These are phyloP conservation scores for Zoysia pacifica DNA, from an alignment of 176 grass and related monocot genomes.

Conservation along the genomic window DNA sequence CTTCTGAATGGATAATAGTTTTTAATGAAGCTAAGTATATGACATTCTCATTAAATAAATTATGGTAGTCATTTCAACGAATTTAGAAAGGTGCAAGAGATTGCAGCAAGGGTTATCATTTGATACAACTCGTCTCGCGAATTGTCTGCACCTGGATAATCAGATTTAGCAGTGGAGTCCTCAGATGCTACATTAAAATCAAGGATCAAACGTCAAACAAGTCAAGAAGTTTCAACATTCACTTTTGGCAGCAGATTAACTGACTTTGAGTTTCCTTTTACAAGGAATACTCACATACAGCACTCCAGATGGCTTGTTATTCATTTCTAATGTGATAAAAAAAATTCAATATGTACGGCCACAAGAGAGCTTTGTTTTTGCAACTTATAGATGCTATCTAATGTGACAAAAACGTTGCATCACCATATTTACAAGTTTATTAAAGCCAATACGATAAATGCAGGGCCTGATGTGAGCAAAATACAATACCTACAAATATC, in stretches of 20 bases:
- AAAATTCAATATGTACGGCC: too few relatives aligned
- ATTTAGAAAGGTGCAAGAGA: neutral
- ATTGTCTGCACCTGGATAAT: neutral
- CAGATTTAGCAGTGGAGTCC: neutral
- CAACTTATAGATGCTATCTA: too few relatives aligned
- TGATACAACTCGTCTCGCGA: neutral
- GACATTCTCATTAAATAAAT: neutral
- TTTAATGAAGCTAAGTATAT: neutral
- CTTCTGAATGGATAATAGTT: neutral
- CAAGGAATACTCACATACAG: too few relatives aligned
- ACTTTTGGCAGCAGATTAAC: neutral
- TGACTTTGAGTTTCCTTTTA: neutral
- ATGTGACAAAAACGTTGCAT: too few relatives aligned
- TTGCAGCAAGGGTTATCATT: neutral
- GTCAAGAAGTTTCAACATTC: neutral
- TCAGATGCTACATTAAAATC: neutral
- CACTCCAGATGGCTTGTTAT: neutral
- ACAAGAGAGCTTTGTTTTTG: too few relatives aligned
- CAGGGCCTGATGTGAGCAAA: too few relatives aligned
- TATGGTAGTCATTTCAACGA: neutral
- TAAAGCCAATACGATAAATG: too few relatives aligned
- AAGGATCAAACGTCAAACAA: neutral
- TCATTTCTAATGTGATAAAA: constrained; percentile 18
- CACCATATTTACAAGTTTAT: too few relatives aligned
- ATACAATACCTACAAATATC: too few relatives aligned